Evolutionary conservation across 1,284 basidiomycete species (phyloP).

Genomic region (Puccinia coronata): DNA sequence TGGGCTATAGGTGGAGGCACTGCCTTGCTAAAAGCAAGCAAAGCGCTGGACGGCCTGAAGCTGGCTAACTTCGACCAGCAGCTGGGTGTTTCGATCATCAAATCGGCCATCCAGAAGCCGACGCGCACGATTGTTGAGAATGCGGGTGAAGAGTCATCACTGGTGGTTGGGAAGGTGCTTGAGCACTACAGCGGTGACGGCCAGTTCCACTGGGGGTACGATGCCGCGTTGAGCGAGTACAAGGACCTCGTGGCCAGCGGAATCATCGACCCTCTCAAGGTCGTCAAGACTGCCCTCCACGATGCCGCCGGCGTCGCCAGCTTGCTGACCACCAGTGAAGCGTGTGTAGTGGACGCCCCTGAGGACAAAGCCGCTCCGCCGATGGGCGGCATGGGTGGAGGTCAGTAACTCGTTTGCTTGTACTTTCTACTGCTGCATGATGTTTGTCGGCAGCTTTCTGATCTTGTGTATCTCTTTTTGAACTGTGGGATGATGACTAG

Average conservation of each 20-base stretch:
- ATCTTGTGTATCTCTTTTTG: background rate
- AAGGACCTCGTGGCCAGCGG: slow-evolving; percentile 91
- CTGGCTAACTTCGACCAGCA: slow-evolving; percentile 97
- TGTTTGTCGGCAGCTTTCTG: background rate
- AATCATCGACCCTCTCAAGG: slow-evolving; percentile 79
- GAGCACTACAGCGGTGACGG: slow-evolving; percentile 69
- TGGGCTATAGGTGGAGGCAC: slow-evolving; percentile 59
- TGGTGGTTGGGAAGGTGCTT: slow-evolving; percentile 84
- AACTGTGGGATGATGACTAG: slow-evolving; percentile 54
- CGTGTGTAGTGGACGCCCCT: slow-evolving; percentile 84
- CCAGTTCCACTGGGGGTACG: slow-evolving; percentile 71
- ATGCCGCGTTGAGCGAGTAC: slow-evolving; percentile 86
- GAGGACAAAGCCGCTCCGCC: slow-evolving; percentile 73
- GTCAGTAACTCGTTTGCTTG: slow-evolving; percentile 44
- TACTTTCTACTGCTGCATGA: background rate
- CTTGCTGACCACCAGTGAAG: slow-evolving; percentile 89
- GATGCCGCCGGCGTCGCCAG: slow-evolving; percentile 84
- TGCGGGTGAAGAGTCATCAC: slow-evolving; percentile 89
- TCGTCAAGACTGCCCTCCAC: slow-evolving; percentile 81
- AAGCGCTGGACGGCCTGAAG: slow-evolving; percentile 74
- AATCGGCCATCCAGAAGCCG: slow-evolving; percentile 74
- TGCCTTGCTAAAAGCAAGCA: slow-evolving; percentile 77
- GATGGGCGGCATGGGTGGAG: slow-evolving; percentile 61
- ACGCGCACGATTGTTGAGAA: slow-evolving; percentile 88
- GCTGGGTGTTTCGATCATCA: slow-evolving; percentile 91